phyloP scores from a whole-genome alignment of 345 rosid species.

The Linum usitatissimum region DNA sequence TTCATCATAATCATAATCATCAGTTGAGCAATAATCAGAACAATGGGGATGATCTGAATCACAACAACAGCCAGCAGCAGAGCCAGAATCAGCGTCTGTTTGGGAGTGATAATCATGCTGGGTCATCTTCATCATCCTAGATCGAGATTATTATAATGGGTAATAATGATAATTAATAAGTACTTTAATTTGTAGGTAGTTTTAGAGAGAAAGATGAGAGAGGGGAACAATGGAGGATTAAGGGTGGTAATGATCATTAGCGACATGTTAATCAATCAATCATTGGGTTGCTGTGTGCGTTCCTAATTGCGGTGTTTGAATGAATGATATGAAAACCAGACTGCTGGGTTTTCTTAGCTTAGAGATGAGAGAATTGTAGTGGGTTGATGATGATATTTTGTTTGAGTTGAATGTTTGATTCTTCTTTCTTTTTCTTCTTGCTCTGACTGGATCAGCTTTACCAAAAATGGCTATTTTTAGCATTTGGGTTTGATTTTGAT shows the following conservation, averaged over 20 bases:
- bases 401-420: too few species aligned
- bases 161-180: neutral
- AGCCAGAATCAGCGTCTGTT: slow-evolving; percentile 23
- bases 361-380: too few species aligned
- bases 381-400: too few species aligned
- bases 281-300: too few species aligned
- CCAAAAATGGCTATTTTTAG: too few species aligned
- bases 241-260: neutral
- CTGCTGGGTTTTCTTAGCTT: too few species aligned
- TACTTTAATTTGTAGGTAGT: neutral
- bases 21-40: neutral
- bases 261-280: neutral
- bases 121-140: slow-evolving; percentile 41
- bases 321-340: too few species aligned
- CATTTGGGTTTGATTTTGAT: too few species aligned
- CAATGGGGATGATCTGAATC: slow-evolving; percentile 4
- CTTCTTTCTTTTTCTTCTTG: too few species aligned
- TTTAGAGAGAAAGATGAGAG: neutral
- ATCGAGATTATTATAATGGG: neutral
- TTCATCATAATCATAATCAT: neutral
- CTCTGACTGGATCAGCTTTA: too few species aligned
- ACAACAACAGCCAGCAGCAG: slow-evolving; percentile 7
- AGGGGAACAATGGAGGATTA: neutral
- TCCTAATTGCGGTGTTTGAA: too few species aligned
- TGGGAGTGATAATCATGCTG: slow-evolving; percentile 24